These are phyloP conservation scores for Xylariomycetidae sp. DNA, from an alignment of 2,329 filamentous ascomycete genomes.

Conservation along the genomic window DNA sequence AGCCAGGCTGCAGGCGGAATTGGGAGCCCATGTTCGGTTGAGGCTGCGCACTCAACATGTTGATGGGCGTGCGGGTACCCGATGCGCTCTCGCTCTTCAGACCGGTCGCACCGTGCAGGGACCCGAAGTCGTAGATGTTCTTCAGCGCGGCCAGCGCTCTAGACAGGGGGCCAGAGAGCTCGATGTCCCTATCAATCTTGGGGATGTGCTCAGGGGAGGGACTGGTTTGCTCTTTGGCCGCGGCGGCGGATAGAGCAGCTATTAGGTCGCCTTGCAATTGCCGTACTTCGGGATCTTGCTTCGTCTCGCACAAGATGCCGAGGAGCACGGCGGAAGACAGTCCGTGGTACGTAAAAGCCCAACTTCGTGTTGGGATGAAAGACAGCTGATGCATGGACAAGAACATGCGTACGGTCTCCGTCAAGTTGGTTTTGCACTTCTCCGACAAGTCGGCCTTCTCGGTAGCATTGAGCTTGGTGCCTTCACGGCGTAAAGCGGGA, in stretches of 20 bases:
- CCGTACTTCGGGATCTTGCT: slow-evolving; percentile 56
- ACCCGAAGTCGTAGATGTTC: slow-evolving; percentile 62
- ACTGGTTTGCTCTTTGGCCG: slow-evolving; percentile 51
- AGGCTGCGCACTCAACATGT: slow-evolving; percentile 35
- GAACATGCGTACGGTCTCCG: slow-evolving; percentile 63
- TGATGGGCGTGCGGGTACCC: slow-evolving; percentile 38
- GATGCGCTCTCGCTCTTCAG: slow-evolving; percentile 44
- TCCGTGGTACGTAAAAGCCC: slow-evolving; percentile 63
- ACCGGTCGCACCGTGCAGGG: slow-evolving; percentile 41
- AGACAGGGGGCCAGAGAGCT: slow-evolving; percentile 55
- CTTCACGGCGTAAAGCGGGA: slow-evolving; percentile 52
- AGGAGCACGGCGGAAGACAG: slow-evolving; percentile 59
- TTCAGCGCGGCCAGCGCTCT: slow-evolving; percentile 55
- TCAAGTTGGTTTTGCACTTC: slow-evolving; percentile 56
- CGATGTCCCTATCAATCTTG: slow-evolving; percentile 53
- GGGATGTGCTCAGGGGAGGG: slow-evolving; percentile 48
- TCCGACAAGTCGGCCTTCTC: slow-evolving; percentile 52
- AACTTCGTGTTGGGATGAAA: slow-evolving; percentile 59
- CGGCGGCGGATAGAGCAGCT: slow-evolving; percentile 55
- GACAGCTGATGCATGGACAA: slow-evolving; percentile 63
- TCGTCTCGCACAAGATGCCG: slow-evolving; percentile 57
- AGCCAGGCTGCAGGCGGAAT: slow-evolving; percentile 19
- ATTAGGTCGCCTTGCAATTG: slow-evolving; percentile 60
- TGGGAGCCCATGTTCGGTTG: slow-evolving; percentile 19
- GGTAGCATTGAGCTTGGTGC: slow-evolving; percentile 38